phyloP scores from a whole-genome alignment of 768 basidiomycete species.

The Mycena olivaceomarginata region DNA sequence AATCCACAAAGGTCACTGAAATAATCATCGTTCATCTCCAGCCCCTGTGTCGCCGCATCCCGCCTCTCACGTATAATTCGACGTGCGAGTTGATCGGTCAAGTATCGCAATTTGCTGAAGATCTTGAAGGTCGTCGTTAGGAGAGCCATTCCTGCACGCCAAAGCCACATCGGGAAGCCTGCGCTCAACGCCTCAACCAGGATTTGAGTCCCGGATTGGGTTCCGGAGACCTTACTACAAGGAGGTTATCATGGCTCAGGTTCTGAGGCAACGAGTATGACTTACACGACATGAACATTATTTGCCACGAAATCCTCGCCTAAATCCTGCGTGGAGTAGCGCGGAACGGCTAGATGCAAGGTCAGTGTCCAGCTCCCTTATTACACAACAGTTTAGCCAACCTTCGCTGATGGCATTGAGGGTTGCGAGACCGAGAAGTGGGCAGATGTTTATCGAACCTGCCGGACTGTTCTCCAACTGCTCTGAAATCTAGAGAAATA shows the following conservation, averaged over 20 bases:
- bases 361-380: background rate
- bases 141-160: background rate
- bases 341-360: background rate
- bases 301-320: background rate
- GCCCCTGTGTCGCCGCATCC: background rate
- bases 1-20: background rate
- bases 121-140: background rate
- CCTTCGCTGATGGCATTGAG: slow-evolving; percentile 9
- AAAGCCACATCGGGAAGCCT: background rate
- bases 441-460: background rate
- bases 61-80: background rate
- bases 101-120: background rate
- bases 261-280: background rate
- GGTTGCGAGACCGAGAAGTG: slow-evolving; percentile 1
- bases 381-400: background rate
- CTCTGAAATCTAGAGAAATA: background rate
- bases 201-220: background rate
- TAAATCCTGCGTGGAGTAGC: background rate
- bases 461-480: background rate
- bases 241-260: background rate
- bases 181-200: background rate
- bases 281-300: background rate
- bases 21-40: background rate
- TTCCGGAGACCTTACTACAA: background rate
- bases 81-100: background rate